A percentile compares a stretch with the other conserved stretches of the same genome.
phyloP scores from a whole-genome alignment of 1,284 basidiomycete species.

The Inonotus hispidus region DNA sequence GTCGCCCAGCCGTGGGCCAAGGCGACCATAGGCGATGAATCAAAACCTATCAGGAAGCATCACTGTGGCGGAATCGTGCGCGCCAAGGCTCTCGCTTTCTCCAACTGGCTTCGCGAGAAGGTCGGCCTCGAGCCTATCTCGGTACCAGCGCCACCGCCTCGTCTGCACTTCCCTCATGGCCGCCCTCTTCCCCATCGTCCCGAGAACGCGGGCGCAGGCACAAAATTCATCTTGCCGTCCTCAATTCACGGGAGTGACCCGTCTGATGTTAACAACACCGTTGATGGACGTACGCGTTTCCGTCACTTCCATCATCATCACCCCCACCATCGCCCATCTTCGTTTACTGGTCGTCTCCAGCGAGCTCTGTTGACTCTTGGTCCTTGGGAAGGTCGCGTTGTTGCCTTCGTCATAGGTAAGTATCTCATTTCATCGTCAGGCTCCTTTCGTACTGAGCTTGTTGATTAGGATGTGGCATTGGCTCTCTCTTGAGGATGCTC shows the following conservation, averaged over 20 bases:
- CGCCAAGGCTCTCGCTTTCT: conserved; percentile 40
- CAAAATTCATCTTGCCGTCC: conserved; percentile 29
- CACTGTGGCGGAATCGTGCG: conserved; percentile 27
- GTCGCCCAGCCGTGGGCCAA: not conserved
- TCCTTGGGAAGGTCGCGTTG: conserved; percentile 73
- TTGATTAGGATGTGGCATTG: conserved; percentile 67
- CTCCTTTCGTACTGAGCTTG: not conserved
- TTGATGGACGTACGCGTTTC: conserved; percentile 18
- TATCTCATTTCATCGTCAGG: conserved; percentile 14
- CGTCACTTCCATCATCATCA: conserved; percentile 27
- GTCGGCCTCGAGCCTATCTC: conserved; percentile 45
- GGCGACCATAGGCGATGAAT: not conserved
- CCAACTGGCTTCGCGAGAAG: conserved; percentile 44
- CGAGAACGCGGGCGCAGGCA: conserved; percentile 13
- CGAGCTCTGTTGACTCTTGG: conserved; percentile 61
- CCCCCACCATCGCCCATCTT: conserved; percentile 28
- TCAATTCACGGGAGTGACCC: conserved; percentile 8
- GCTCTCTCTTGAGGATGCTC: conserved; percentile 71
- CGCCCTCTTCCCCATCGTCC: conserved; percentile 7
- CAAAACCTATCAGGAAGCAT: not conserved
- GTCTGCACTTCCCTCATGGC: conserved; percentile 15
- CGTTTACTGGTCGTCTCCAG: conserved; percentile 56
- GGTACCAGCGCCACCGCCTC: conserved; percentile 7
- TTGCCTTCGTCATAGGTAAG: conserved; percentile 75
- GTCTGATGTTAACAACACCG: not conserved